Percentiles rank a stretch among this genome's conserved stretches.
Evolutionary conservation across 768 basidiomycete species (phyloP).

Genomic region (Phylloporus arenicola): DNA sequence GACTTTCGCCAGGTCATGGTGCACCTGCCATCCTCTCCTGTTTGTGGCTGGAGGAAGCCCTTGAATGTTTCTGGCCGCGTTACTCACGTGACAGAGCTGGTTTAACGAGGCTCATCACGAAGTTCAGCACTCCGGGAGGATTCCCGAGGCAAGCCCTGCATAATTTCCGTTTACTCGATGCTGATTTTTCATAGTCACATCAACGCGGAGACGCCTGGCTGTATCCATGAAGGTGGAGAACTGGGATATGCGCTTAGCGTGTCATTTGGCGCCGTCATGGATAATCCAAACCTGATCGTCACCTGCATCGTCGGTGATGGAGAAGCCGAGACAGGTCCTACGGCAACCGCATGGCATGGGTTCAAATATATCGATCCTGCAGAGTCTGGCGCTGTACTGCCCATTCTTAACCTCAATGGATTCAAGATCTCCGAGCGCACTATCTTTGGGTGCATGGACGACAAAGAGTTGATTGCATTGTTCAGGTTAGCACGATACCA

Average conservation of each 20-base stretch:
- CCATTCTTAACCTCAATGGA: slow-evolving; percentile 82
- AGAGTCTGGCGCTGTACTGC: slow-evolving; percentile 88
- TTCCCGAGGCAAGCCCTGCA: slow-evolving; percentile 57
- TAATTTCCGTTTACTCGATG: background rate
- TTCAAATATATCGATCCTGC: slow-evolving; percentile 89
- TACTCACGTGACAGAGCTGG: slow-evolving; percentile 55
- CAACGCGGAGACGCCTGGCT: slow-evolving; percentile 82
- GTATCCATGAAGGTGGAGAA: slow-evolving; percentile 90
- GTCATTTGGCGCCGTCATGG: slow-evolving; percentile 86
- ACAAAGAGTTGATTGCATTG: slow-evolving; percentile 70
- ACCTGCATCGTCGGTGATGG: slow-evolving; percentile 85
- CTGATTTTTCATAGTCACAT: slow-evolving; percentile 45
- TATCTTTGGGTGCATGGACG: slow-evolving; percentile 86
- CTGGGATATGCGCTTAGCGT: slow-evolving; percentile 85
- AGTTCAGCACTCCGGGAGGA: slow-evolving; percentile 79
- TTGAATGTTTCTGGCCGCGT: slow-evolving; percentile 51
- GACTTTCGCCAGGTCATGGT: slow-evolving; percentile 54
- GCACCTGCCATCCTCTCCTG: slow-evolving; percentile 84
- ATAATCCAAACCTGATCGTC: slow-evolving; percentile 79
- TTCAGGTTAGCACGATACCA: slow-evolving; percentile 49
- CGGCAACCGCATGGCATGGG: slow-evolving; percentile 77
- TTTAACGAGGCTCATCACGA: slow-evolving; percentile 60
- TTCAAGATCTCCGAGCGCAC: slow-evolving; percentile 92
- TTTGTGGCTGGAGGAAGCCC: slow-evolving; percentile 80
- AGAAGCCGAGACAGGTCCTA: slow-evolving; percentile 78